Evolutionary conservation across 441 rosid species (phyloP).

Genomic region (Adansonia rubrostipa): DNA sequence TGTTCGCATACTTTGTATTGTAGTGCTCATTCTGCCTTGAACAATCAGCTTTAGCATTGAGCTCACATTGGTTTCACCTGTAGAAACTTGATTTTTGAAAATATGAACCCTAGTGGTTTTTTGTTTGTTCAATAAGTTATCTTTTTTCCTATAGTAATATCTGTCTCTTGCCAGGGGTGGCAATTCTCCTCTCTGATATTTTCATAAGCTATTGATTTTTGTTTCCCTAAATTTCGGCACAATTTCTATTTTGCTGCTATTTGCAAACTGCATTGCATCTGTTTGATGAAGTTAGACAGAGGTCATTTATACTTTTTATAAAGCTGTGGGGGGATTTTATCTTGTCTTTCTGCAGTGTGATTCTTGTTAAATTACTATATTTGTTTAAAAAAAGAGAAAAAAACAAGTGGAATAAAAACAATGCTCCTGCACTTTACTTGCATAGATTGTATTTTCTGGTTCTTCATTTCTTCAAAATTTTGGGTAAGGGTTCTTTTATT

Average conservation of each 20-base stretch:
- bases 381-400: neutral
- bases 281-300: neutral
- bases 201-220: neutral
- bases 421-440: neutral
- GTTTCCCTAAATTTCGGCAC: neutral
- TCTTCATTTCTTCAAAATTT: neutral
- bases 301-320: neutral
- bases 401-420: neutral
- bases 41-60: neutral
- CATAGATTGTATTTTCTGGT: neutral
- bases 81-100: neutral
- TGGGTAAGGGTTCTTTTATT: neutral
- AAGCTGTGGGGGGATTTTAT: conserved; percentile 4
- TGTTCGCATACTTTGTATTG: neutral
- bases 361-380: neutral
- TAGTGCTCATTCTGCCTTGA: neutral
- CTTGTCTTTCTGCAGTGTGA: neutral
- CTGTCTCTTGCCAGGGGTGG: neutral
- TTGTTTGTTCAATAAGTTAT: neutral
- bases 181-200: neutral
- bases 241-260: neutral
- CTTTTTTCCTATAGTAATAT: neutral
- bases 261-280: neutral
- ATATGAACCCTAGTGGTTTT: neutral
- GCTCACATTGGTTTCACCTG: neutral